Evolutionary conservation across 2,329 filamentous ascomycete species (phyloP), one percentile per base, ranked within the genome.

Genomic region (Ophiocordyceps camponoti-rufipedis): DNA sequence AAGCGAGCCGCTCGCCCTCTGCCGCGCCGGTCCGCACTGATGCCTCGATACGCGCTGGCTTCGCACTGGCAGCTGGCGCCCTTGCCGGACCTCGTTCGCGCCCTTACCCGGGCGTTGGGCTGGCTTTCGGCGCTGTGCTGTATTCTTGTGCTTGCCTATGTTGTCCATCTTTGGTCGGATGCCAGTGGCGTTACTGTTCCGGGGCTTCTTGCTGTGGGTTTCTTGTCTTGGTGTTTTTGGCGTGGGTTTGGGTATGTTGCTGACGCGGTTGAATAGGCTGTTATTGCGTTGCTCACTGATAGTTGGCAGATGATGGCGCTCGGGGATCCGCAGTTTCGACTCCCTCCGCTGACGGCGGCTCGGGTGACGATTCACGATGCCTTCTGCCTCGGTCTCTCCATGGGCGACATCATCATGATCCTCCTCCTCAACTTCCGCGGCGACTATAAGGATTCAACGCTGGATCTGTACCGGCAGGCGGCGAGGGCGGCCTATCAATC

Each of bases 261-360:
- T 16, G n/a, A 16, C 35, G 14, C 1, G 14, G 4, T 38, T 16
- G n/a, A 10, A 9, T 39, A 41, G 39, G 39, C 43, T 33, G 50
- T 52, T 43, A 52, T 61, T 14, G 56, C 62, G 23, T 52, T 62
- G 46, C 55, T 64, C 50, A 61, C 60, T 45, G 62, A 64, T 42
- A 62, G 58, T 52, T 63, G 61, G 60, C 58, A 63, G 39, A 54
- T 58, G 41, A 46, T 58, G 42, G 56, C 60, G 4, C 49, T 57
- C 13, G 50, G 53, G 6, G 56, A 61, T 28, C 48, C 52, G 8
- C 47, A 53, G 8, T 46, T 53, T 12, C 53, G 53, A 8, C 55
- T 61, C 13, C 47, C 51, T 14, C 50, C 55, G 28, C 46, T 60
- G 28, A 48, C 54, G 16, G 50, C 57, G 2, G 54, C 55, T 3